Conservation (phyloP, 164 flowering plant species). For the Tetrastigma voinierianum region DNA sequence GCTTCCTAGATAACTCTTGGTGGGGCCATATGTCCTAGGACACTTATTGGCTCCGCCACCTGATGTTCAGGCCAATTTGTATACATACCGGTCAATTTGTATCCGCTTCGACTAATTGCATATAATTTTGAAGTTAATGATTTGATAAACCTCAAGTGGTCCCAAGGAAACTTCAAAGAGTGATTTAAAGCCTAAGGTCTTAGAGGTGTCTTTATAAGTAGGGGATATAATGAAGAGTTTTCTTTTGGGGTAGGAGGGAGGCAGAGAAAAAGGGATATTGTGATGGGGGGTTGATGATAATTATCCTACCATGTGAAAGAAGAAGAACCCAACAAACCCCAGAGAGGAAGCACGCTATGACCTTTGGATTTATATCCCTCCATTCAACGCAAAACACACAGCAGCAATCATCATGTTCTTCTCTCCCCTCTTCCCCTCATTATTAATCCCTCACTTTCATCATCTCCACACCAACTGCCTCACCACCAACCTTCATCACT, state of each 20-base stretch:
- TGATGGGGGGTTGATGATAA: conserved; percentile 10
- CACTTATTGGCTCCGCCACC: too few species aligned
- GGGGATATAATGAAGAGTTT: neutral
- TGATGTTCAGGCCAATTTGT: too few species aligned
- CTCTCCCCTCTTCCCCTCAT: conserved; percentile 23
- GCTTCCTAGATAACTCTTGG: too few species aligned
- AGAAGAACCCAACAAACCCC: neutral
- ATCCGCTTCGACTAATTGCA: too few species aligned
- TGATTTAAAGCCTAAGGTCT: neutral
- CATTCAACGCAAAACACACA: conserved; percentile 6
- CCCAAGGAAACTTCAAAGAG: too few species aligned
- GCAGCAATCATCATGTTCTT: conserved; percentile 33
- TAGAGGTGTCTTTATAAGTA: neutral
- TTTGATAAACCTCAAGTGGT: too few species aligned
- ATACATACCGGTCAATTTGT: too few species aligned
- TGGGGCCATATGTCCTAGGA: too few species aligned
- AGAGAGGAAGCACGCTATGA: conserved; percentile 7
- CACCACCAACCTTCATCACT: neutral
- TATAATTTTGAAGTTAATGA: too few species aligned
- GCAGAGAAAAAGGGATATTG: conserved; percentile 1
- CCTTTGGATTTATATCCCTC: conserved; percentile 5
- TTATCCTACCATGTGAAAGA: conserved; percentile 17
- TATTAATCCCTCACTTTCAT: conserved; percentile 33
- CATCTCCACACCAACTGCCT: conserved; percentile 23
- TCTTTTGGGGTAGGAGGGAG: neutral